A percentile compares a stretch with the other conserved stretches of the same genome.
These are phyloP conservation scores for Gamsiella multidivaricata DNA, from an alignment of 192 early-diverging fungal genomes.

Conservation along the genomic window DNA sequence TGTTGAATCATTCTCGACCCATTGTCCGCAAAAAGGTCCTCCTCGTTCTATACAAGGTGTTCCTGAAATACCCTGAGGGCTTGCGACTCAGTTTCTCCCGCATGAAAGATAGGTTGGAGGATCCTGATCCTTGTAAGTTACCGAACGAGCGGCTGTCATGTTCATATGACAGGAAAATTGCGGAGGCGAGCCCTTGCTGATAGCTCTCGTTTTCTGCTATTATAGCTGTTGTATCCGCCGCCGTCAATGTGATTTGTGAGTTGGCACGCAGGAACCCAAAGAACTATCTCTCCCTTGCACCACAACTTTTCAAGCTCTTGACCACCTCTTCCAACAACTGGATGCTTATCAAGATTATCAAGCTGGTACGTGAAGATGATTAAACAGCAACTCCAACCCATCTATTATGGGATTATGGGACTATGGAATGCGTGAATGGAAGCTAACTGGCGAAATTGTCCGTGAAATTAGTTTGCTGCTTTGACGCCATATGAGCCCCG, in stretches of 20 bases:
- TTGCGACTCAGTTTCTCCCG: conserved; percentile 82
- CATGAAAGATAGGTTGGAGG: conserved; percentile 89
- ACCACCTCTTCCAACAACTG: conserved; percentile 96
- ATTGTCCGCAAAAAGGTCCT: conserved; percentile 94
- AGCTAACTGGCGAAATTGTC: background rate
- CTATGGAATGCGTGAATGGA: background rate
- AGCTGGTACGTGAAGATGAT: conserved; percentile 77
- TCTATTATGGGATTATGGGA: background rate
- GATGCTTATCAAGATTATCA: conserved; percentile 99
- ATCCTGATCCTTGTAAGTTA: conserved; percentile 86
- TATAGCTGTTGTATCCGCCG: conserved; percentile 89
- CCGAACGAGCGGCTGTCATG: background rate
- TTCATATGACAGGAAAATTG: background rate
- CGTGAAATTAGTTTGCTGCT: conserved; percentile 79
- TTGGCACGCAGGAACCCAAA: conserved; percentile 92
- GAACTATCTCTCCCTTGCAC: conserved; percentile 94
- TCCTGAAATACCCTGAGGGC: conserved; percentile 91
- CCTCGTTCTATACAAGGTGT: conserved; percentile 88
- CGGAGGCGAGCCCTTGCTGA: background rate
- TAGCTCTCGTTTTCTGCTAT: conserved; percentile 11
- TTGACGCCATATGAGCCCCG: conserved; percentile 94
- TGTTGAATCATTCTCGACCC: conserved; percentile 92
- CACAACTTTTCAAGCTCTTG: conserved; percentile 91
- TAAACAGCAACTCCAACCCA: too few species aligned
- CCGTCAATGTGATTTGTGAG: conserved; percentile 97